phyloP scores from a whole-genome alignment of 768 basidiomycete species.

The Tylopilus sp. region DNA sequence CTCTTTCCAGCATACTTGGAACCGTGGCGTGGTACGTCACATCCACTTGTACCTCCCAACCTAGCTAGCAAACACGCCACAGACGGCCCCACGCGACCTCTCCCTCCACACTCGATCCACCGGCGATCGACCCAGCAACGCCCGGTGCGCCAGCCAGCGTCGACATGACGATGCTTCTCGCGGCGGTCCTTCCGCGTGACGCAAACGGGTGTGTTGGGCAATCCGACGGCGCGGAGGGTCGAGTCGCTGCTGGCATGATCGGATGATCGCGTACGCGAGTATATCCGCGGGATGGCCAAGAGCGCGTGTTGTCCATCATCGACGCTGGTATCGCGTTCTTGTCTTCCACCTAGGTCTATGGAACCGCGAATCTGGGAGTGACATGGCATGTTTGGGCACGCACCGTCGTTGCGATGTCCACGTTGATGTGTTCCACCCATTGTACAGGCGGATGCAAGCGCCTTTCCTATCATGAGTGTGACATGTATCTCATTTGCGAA shows the following conservation, averaged over 20 bases:
- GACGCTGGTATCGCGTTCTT: not conserved
- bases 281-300: slow-evolving; percentile 6
- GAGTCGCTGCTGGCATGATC: slow-evolving; percentile 15
- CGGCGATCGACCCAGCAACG: slow-evolving; percentile 13
- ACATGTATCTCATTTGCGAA: not conserved
- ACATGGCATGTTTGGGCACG: not conserved
- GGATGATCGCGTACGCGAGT: slow-evolving; percentile 12
- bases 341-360: slow-evolving; percentile 12
- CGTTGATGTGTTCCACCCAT: not conserved
- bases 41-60: not conserved
- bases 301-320: slow-evolving; percentile 12
- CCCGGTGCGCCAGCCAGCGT: slow-evolving; percentile 14
- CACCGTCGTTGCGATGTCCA: not conserved
- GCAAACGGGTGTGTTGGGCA: slow-evolving; percentile 13
- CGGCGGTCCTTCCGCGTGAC: slow-evolving; percentile 12
- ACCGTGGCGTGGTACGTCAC: slow-evolving; percentile 12
- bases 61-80: too few relatives aligned
- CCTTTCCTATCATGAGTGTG: slow-evolving; percentile 15
- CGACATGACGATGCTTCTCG: slow-evolving; percentile 16
- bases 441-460: slow-evolving; percentile 15
- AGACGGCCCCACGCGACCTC: slow-evolving; percentile 15
- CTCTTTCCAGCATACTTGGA: slow-evolving; percentile 16
- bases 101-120: slow-evolving; percentile 12
- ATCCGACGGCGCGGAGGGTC: slow-evolving; percentile 4
- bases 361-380: slow-evolving; percentile 13